A percentile compares a stretch with the other conserved stretches of the same genome.
phyloP scores from a whole-genome alignment of 495 filamentous ascomycete species.

The Aspergillus hancockii region DNA sequence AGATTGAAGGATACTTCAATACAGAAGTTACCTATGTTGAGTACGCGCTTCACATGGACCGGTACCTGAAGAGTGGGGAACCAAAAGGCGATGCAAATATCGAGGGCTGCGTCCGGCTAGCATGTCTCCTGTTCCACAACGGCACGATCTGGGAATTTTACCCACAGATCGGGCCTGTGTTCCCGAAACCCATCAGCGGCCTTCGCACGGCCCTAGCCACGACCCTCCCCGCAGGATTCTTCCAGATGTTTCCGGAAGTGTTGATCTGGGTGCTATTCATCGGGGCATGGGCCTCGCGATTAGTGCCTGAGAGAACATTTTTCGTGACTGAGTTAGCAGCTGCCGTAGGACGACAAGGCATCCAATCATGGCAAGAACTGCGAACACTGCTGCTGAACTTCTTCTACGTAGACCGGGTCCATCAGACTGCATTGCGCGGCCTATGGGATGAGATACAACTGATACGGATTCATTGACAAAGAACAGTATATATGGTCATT shows the following conservation, averaged over 20 bases:
- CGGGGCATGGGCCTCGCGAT: constrained; percentile 37
- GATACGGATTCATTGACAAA: constrained; percentile 4
- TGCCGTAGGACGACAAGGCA: constrained; percentile 31
- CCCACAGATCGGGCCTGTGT: constrained; percentile 39
- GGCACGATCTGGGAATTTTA: constrained; percentile 50
- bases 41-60: constrained; percentile 43
- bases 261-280: constrained; percentile 47
- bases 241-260: constrained; percentile 38
- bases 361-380: constrained; percentile 41
- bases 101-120: constrained; percentile 46
- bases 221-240: constrained; percentile 38
- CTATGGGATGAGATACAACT: constrained; percentile 43
- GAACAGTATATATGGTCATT: background rate
- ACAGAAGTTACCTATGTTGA: constrained; percentile 47
- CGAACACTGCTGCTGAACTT: constrained; percentile 37
- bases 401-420: constrained; percentile 45
- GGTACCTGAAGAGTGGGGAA: constrained; percentile 62
- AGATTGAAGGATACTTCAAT: constrained; percentile 49
- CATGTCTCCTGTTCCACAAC: constrained; percentile 48
- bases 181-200: constrained; percentile 40
- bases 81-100: constrained; percentile 54
- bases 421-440: constrained; percentile 33
- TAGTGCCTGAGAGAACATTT: constrained; percentile 33
- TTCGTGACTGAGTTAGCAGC: constrained; percentile 40
- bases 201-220: constrained; percentile 40